Conservation (phyloP, 179 eudicot species). For the Monotropa hypopitys region DNA sequence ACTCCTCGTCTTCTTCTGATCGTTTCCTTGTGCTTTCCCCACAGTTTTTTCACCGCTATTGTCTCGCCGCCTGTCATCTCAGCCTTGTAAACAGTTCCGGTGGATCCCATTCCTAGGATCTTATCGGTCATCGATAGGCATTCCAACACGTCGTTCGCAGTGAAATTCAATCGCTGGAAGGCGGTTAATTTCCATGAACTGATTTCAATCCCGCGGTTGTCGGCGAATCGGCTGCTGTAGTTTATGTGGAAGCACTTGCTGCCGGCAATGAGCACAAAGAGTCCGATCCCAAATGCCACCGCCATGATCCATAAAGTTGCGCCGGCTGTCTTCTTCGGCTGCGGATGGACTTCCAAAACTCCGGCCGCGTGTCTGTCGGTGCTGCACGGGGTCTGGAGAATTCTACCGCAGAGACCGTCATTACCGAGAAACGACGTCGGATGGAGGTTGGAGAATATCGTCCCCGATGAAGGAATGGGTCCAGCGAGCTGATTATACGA, state of each 20-base stretch:
- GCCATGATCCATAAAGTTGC: conserved; percentile 69
- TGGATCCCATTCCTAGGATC: conserved; percentile 77
- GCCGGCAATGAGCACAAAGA: conserved; percentile 57
- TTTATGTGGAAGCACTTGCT: conserved; percentile 48
- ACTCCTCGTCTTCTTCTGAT: conserved; percentile 39
- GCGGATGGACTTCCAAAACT: conserved; percentile 14
- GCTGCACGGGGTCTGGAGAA: conserved; percentile 43
- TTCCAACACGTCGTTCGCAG: conserved; percentile 73
- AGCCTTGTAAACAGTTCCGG: conserved; percentile 85
- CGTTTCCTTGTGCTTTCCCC: conserved; percentile 70
- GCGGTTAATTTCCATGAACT: conserved; percentile 90
- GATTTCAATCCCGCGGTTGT: conserved; percentile 21
- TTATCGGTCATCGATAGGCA: conserved; percentile 56
- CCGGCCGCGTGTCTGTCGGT: conserved; percentile 18
- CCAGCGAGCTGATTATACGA: conserved; percentile 67
- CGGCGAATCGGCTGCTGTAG: conserved; percentile 22
- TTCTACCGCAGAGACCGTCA: conserved; percentile 57
- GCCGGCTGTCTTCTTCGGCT: conserved; percentile 38
- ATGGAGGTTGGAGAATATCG: conserved; percentile 51
- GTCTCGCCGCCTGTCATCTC: conserved; percentile 94
- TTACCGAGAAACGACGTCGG: conserved; percentile 81
- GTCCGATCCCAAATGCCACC: conserved; percentile 61
- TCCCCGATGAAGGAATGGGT: conserved; percentile 51
- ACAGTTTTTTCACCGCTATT: conserved; percentile 83
- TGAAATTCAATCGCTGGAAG: conserved; percentile 79